These are phyloP conservation scores for Coniella vitis DNA, from an alignment of 2,329 filamentous ascomycete species.

Conservation along the genomic window DNA sequence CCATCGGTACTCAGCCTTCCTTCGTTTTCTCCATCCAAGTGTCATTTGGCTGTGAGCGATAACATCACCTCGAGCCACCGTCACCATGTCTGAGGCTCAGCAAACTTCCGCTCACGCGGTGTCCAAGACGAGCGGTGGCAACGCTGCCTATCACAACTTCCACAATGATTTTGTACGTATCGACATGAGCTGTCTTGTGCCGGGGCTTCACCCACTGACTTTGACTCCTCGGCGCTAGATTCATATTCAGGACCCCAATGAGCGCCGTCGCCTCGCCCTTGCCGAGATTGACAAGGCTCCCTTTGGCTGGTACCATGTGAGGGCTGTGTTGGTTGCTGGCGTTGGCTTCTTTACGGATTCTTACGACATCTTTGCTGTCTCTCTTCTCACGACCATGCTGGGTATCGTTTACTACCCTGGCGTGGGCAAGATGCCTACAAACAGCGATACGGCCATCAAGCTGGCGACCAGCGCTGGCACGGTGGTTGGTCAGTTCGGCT, in stretches of 20 bases:
- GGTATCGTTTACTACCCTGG: constrained; percentile 68
- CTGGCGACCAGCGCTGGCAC: constrained; percentile 77
- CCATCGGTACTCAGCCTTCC: not conserved
- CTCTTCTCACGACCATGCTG: constrained; percentile 66
- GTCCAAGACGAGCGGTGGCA: constrained; percentile 54
- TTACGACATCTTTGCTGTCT: constrained; percentile 68
- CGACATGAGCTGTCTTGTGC: constrained; percentile 19
- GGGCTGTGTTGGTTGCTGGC: constrained; percentile 70
- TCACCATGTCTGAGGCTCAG: constrained; percentile 17
- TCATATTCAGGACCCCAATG: constrained; percentile 63
- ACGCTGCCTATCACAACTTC: constrained; percentile 69
- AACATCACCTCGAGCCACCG: not conserved
- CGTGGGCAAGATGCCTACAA: constrained; percentile 53
- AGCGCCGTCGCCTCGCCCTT: constrained; percentile 71
- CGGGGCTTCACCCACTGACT: constrained; percentile 16
- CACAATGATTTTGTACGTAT: constrained; percentile 56
- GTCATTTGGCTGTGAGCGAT: not conserved
- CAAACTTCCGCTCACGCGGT: constrained; percentile 15
- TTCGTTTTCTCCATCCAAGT: not conserved
- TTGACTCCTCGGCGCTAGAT: constrained; percentile 16
- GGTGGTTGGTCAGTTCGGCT: constrained; percentile 73
- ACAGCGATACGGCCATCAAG: constrained; percentile 76
- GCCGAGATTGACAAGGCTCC: constrained; percentile 76
- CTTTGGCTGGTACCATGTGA: constrained; percentile 79
- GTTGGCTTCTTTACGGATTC: constrained; percentile 87